Conservation (phyloP, 768 basidiomycete species). For the Leucocoprinus leucothites region DNA sequence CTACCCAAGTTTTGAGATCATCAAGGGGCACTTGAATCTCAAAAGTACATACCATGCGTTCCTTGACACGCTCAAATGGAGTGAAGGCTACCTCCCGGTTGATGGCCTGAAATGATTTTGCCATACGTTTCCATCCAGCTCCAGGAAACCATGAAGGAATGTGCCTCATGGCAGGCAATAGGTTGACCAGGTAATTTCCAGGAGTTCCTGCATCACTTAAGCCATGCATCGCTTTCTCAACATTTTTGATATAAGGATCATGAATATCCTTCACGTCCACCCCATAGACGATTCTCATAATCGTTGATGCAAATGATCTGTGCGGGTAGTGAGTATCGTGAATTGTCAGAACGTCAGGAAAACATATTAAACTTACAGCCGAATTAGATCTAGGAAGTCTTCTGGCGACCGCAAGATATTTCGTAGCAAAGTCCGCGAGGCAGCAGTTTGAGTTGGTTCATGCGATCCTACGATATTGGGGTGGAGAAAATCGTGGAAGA, state of each 20-base stretch:
- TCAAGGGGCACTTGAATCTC: neutral
- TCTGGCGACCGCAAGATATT: slow-evolving; percentile 36
- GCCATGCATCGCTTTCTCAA: slow-evolving; percentile 24
- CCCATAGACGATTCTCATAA: slow-evolving; percentile 29
- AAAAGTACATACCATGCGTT: neutral
- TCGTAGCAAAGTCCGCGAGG: slow-evolving; percentile 24
- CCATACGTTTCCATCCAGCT: slow-evolving; percentile 32
- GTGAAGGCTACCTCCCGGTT: slow-evolving; percentile 27
- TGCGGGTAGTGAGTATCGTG: neutral
- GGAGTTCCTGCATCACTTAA: slow-evolving; percentile 25
- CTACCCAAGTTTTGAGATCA: neutral
- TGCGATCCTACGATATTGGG: neutral
- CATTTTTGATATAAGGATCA: slow-evolving; percentile 27
- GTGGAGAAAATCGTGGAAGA: slow-evolving; percentile 17
- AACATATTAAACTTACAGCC: slow-evolving; percentile 32
- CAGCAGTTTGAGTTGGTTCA: neutral
- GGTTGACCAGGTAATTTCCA: slow-evolving; percentile 33
- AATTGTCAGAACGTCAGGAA: neutral
- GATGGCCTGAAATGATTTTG: slow-evolving; percentile 24
- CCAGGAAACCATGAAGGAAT: slow-evolving; percentile 38
- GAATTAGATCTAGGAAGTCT: slow-evolving; percentile 37
- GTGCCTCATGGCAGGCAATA: slow-evolving; percentile 28
- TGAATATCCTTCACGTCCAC: slow-evolving; percentile 22
- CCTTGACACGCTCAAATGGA: slow-evolving; percentile 30
- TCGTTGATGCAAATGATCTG: slow-evolving; percentile 33